These are phyloP conservation scores for Gnomoniopsis smithogilvyi DNA, from an alignment of 2,329 filamentous ascomycete genomes.

Conservation along the genomic window DNA sequence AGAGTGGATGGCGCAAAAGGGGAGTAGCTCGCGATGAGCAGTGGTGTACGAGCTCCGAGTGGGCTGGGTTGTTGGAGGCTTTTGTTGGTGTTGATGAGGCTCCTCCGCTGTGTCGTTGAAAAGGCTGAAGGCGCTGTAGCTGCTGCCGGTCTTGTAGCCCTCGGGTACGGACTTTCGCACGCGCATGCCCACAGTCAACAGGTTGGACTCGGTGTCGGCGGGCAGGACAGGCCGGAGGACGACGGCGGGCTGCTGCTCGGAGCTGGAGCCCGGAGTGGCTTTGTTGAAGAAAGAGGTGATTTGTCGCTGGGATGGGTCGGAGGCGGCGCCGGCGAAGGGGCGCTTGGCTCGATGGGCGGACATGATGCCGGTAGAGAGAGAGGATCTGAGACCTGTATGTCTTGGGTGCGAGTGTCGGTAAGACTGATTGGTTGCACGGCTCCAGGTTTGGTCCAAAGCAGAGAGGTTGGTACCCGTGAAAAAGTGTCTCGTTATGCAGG, in stretches of 20 bases:
- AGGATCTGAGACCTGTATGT: constrained; percentile 1
- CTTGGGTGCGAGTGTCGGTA: background rate
- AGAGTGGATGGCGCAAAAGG: constrained; percentile 79
- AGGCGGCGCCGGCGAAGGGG: constrained; percentile 57
- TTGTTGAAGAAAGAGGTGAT: constrained; percentile 60
- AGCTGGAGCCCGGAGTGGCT: constrained; percentile 21
- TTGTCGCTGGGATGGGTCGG: constrained; percentile 56
- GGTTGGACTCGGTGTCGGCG: constrained; percentile 68
- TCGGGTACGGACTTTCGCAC: constrained; percentile 90
- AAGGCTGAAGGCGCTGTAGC: constrained; percentile 48
- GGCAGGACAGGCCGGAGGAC: constrained; percentile 45
- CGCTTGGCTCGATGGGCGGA: constrained; percentile 56
- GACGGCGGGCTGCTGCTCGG: constrained; percentile 32
- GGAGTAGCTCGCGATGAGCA: constrained; percentile 61
- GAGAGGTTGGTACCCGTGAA: constrained; percentile 3
- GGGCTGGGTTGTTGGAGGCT: constrained; percentile 14
- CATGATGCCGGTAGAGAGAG: constrained; percentile 35
- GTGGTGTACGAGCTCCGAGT: constrained; percentile 23
- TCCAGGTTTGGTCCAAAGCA: background rate
- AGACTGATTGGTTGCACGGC: constrained; percentile 3
- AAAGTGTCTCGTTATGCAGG: constrained; percentile 8
- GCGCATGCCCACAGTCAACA: constrained; percentile 92
- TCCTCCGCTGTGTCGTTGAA: constrained; percentile 29
- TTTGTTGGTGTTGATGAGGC: constrained; percentile 18
- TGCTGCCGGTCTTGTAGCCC: constrained; percentile 77